phyloP scores from a whole-genome alignment of 352 stramenopile genomes.

The Phytophthora palmivora region DNA sequence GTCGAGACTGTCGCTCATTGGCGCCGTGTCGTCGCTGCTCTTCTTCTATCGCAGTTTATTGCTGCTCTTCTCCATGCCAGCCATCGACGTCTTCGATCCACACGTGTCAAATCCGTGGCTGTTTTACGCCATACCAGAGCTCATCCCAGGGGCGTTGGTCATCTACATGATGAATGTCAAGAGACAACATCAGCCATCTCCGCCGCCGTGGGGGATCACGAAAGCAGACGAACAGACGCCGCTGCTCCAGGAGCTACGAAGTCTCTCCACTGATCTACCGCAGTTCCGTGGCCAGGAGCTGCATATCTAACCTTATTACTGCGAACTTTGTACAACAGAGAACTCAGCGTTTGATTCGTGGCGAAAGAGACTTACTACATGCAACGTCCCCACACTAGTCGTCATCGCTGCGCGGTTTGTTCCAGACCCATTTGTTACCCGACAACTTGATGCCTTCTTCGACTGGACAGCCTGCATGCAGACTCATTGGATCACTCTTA shows the following conservation, averaged over 20 bases:
- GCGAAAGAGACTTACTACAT: neutral
- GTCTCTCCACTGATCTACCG: slow-evolving; percentile 47
- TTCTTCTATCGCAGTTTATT: slow-evolving; percentile 72
- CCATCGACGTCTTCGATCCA: slow-evolving; percentile 76
- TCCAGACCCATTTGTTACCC: slow-evolving; percentile 89
- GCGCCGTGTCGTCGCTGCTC: slow-evolving; percentile 52
- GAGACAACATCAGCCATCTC: slow-evolving; percentile 18
- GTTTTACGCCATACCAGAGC: slow-evolving; percentile 79
- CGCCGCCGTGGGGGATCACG: slow-evolving; percentile 28
- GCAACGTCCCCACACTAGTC: slow-evolving; percentile 7
- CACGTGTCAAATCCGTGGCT: slow-evolving; percentile 77
- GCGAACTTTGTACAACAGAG: slow-evolving; percentile 33
- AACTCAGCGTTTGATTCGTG: neutral
- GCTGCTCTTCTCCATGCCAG: slow-evolving; percentile 69
- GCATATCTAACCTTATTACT: slow-evolving; percentile 51
- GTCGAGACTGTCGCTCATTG: slow-evolving; percentile 63
- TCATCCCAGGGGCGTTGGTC: slow-evolving; percentile 72
- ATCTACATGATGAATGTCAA: slow-evolving; percentile 88
- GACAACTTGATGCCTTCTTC: slow-evolving; percentile 80
- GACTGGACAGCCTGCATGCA: slow-evolving; percentile 75
- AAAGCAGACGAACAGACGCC: slow-evolving; percentile 59
- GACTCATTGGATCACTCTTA: slow-evolving; percentile 63
- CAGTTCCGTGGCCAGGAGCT: slow-evolving; percentile 66
- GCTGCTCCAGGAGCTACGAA: slow-evolving; percentile 48
- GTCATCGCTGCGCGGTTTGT: slow-evolving; percentile 55